A percentile compares a stretch with the other conserved stretches of the same genome.
phyloP scores from a whole-genome alignment of 2,329 filamentous ascomycete species.

The Beauveria caledonica region DNA sequence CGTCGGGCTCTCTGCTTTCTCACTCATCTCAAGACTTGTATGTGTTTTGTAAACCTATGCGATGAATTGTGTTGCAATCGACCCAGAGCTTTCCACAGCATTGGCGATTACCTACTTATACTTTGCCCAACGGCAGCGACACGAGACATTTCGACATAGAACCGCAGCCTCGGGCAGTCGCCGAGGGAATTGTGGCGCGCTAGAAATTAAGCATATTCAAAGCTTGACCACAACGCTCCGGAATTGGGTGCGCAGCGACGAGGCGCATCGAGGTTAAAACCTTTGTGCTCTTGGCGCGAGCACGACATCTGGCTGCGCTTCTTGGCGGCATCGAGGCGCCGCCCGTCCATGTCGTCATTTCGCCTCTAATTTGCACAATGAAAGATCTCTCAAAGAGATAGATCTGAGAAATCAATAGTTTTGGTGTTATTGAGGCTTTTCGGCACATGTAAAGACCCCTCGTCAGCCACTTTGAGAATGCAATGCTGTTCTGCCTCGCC shows the following conservation, averaged over 20 bases:
- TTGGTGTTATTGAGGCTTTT: too few species aligned
- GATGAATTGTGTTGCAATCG: not conserved
- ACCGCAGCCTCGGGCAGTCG: too few species aligned
- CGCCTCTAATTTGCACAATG: slow-evolving; percentile 7
- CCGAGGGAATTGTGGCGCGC: too few species aligned
- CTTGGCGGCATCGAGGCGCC: slow-evolving; percentile 4
- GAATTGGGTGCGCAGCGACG: not conserved
- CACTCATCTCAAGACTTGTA: not conserved
- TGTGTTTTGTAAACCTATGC: not conserved
- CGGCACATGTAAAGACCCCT: too few species aligned
- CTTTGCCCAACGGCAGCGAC: too few species aligned
- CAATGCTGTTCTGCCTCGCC: not conserved
- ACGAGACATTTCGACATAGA: too few species aligned
- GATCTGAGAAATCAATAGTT: too few species aligned
- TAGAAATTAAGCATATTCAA: not conserved
- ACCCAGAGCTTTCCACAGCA: too few species aligned
- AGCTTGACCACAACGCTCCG: not conserved
- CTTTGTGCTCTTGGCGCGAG: slow-evolving; percentile 6
- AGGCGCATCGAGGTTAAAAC: not conserved
- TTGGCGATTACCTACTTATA: not conserved
- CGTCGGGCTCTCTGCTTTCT: not conserved
- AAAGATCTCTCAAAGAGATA: not conserved
- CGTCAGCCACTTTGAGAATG: too few species aligned
- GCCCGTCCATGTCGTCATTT: slow-evolving; percentile 6
- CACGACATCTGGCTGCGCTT: slow-evolving; percentile 7